A percentile compares a stretch with the other conserved stretches of the same genome.
These are phyloP conservation scores for Monosporozyma servazzii DNA, from an alignment of 805 yeast species.

Conservation along the genomic window DNA sequence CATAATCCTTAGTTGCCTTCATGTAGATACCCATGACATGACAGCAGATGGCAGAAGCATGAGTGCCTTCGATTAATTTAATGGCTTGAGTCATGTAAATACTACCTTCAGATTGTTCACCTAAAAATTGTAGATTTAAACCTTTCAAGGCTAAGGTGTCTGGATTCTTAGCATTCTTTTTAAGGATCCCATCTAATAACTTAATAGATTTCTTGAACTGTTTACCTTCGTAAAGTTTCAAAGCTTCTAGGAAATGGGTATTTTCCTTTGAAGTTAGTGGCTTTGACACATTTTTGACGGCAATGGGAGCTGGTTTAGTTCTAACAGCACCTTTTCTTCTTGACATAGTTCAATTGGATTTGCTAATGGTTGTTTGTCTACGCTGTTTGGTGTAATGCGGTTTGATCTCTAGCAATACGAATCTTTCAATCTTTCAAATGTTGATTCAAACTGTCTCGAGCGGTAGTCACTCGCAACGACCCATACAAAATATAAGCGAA, in stretches of 20 bases:
- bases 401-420: neutral
- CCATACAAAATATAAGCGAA: neutral
- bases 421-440: neutral
- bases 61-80: slow-evolving; percentile 39
- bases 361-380: neutral
- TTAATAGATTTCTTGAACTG: slow-evolving; percentile 83
- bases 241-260: slow-evolving; percentile 66
- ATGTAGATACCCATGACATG: slow-evolving; percentile 83
- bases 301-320: slow-evolving; percentile 14
- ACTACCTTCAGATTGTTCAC: slow-evolving; percentile 56
- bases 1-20: slow-evolving; percentile 57
- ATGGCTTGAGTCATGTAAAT: slow-evolving; percentile 52
- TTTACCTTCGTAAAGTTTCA: slow-evolving; percentile 72
- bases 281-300: slow-evolving; percentile 8
- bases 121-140: slow-evolving; percentile 47
- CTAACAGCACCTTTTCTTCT: slow-evolving; percentile 15
- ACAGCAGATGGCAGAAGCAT: slow-evolving; percentile 57
- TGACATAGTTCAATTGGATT: slow-evolving; percentile 11
- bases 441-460: neutral
- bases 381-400: neutral
- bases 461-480: neutral
- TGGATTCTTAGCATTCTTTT: slow-evolving; percentile 66
- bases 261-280: slow-evolving; percentile 47
- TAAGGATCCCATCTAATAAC: slow-evolving; percentile 61
- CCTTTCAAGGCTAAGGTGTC: slow-evolving; percentile 85